Conservation (phyloP, 768 basidiomycete species). For the Leucocoprinus leucothites region DNA sequence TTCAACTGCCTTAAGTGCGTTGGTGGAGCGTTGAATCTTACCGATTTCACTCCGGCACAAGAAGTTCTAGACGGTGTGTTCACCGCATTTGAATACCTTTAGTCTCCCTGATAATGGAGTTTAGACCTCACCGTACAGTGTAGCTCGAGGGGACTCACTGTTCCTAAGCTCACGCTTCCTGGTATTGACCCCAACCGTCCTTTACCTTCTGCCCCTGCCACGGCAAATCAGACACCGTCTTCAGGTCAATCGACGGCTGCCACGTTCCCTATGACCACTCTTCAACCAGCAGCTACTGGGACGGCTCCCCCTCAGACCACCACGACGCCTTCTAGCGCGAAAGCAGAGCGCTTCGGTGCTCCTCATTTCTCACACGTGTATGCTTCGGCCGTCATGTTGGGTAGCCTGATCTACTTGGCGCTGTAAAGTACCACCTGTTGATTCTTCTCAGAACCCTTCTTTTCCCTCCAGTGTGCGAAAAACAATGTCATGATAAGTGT, state of each 20-base stretch:
- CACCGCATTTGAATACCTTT: neutral
- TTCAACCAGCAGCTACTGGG: neutral
- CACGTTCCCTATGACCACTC: neutral
- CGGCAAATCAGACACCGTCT: neutral
- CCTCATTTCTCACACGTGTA: constrained; percentile 11
- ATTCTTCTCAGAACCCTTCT: neutral
- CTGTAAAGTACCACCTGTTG: neutral
- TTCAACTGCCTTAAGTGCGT: constrained; percentile 33
- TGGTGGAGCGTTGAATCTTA: constrained; percentile 22
- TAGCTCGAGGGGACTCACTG: constrained; percentile 11
- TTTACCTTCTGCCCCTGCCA: constrained; percentile 8
- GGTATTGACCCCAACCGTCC: constrained; percentile 26
- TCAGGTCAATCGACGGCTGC: neutral
- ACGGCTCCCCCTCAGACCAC: neutral
- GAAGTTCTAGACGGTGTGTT: constrained; percentile 21
- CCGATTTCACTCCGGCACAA: constrained; percentile 28
- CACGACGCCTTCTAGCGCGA: neutral
- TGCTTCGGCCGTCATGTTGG: neutral
- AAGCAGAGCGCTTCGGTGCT: constrained; percentile 1
- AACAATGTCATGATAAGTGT: neutral
- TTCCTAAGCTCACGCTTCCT: constrained; percentile 24
- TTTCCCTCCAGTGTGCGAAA: neutral
- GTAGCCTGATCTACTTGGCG: neutral
- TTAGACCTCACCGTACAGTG: constrained; percentile 11
- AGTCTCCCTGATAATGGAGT: neutral